Percentiles rank a stretch among this genome's conserved stretches.
Conservation (phyloP, 2,329 filamentous ascomycete species). For the Fusarium fracticaudum region DNA sequence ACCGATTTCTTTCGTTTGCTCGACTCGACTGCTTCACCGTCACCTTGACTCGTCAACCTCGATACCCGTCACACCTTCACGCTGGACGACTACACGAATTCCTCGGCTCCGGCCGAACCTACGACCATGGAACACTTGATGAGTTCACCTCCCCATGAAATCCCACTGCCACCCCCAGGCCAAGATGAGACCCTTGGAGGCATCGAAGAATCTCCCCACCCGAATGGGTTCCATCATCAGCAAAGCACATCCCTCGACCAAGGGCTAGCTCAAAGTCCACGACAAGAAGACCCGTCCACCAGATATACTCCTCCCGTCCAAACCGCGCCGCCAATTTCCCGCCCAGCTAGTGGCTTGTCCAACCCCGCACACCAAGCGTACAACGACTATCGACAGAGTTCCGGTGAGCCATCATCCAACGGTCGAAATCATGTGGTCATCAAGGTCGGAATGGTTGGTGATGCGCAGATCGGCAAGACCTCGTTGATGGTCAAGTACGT, state of each 20-base stretch:
- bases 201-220: slow-evolving; percentile 59
- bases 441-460: slow-evolving; percentile 99
- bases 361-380: slow-evolving; percentile 52
- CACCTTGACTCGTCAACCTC: neutral
- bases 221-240: slow-evolving; percentile 53
- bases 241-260: slow-evolving; percentile 63
- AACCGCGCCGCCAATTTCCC: slow-evolving; percentile 57
- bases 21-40: neutral
- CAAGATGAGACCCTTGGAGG: slow-evolving; percentile 60
- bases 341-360: slow-evolving; percentile 66
- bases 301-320: slow-evolving; percentile 60
- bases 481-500: slow-evolving; percentile 99
- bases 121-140: slow-evolving; percentile 56
- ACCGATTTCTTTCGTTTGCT: slow-evolving; percentile 31
- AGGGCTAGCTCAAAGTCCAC: slow-evolving; percentile 52
- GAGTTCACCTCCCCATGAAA: slow-evolving; percentile 43
- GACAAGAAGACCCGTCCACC: slow-evolving; percentile 53
- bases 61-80: slow-evolving; percentile 42
- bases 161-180: slow-evolving; percentile 43
- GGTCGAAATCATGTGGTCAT: slow-evolving; percentile 85
- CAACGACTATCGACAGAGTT: slow-evolving; percentile 57
- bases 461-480: slow-evolving; percentile 99
- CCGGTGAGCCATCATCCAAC: slow-evolving; percentile 50
- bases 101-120: slow-evolving; percentile 36
- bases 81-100: slow-evolving; percentile 55